Evolutionary conservation across 768 basidiomycete genomes (phyloP), one percentile per base, ranked within the genome.

Genomic region (Leccinum boreale): DNA sequence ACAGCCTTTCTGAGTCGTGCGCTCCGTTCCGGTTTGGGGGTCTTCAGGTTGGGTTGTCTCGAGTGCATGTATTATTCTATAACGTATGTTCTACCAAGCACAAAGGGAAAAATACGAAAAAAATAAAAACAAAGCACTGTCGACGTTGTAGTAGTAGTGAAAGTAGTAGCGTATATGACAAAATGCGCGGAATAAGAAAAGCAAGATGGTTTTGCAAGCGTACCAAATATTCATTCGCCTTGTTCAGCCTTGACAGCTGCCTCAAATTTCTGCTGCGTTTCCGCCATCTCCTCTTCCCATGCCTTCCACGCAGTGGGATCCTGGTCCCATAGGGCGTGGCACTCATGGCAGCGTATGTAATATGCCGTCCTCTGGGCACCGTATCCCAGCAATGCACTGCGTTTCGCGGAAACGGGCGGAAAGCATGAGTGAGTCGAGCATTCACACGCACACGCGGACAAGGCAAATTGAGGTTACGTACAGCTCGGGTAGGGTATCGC

Each of bases 401-500:
- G 19, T 44, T 44, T 19, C 19, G 42, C 19, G 42, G 42, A 44
- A 19, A 5, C 19, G 19, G n/a, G 19, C 9, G 11, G 42, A 19
- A 44, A 44, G 11, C 5, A 44, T 21, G 19, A 44, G 1, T 44
- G 42, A 21, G 42, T 21, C 8, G 19, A 44, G 19, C 10, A 1
- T 42, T 42, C 42, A 42, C 42, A 42, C 19, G 9, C 42, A 44
- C 42, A 19, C 10, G n/a, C 42, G 17, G 36, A n/a, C 39, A 42
- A 42, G n/a, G 17, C 5, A 5, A 17, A 19, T 42, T 44, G 19
- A 19, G 5, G 42, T 21, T 11, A 65, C 82, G 55, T 60, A 84
- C 83, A 85, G 81, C 68, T 86, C 84, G 15, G 85, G 85, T 5
- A 86, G 62, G 2, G 70, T 68, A 4, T 85, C 82, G 4, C 85